Conservation (phyloP, 1,284 basidiomycete species). For the Athelia psychrophila region DNA sequence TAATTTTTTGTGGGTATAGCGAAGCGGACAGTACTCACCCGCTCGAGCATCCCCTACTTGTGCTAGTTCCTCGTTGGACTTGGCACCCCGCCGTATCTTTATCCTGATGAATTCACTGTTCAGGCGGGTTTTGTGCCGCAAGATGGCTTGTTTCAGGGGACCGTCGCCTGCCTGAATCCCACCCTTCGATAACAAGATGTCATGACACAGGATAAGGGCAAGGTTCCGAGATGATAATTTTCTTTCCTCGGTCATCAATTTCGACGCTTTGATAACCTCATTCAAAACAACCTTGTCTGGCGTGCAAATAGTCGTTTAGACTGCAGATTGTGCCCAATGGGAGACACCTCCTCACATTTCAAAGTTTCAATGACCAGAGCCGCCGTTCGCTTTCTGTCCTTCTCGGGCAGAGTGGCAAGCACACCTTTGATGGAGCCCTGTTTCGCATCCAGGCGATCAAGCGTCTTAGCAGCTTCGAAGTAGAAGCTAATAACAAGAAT, state of each 20-base stretch:
- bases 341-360: conserved; percentile 66
- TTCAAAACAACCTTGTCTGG: conserved; percentile 70
- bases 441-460: conserved; percentile 84
- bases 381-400: conserved; percentile 73
- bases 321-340: not conserved
- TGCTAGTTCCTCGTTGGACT: conserved; percentile 65
- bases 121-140: conserved; percentile 86
- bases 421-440: conserved; percentile 85
- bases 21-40: conserved; percentile 37
- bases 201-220: conserved; percentile 83
- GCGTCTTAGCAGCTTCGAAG: conserved; percentile 78
- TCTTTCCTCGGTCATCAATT: conserved; percentile 73
- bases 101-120: conserved; percentile 81
- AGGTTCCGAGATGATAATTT: conserved; percentile 74
- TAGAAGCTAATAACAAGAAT: conserved; percentile 58
- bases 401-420: conserved; percentile 68
- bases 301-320: conserved; percentile 3
- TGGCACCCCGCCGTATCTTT: conserved; percentile 77
- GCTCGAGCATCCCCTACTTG: conserved; percentile 56
- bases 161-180: conserved; percentile 88
- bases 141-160: conserved; percentile 78
- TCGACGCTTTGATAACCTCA: conserved; percentile 61
- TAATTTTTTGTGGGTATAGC: conserved; percentile 1
- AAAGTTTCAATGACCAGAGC: conserved; percentile 88
- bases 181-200: conserved; percentile 75